phyloP scores from a whole-genome alignment of 129 eudicot species.

The Artemisia tridentata region DNA sequence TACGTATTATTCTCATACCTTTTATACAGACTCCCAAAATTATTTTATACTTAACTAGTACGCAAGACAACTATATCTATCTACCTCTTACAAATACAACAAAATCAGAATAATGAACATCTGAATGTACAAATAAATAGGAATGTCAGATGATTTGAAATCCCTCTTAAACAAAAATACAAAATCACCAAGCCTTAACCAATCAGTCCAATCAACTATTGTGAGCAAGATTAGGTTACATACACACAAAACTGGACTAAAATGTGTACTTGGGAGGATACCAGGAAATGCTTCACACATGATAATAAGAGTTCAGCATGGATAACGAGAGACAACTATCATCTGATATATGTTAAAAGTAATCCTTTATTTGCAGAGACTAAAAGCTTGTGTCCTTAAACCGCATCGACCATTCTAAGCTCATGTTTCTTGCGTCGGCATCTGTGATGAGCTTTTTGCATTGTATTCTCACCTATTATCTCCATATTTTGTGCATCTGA shows the following conservation, averaged over 20 bases:
- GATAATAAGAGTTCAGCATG: slow-evolving; percentile 1
- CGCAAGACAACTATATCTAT: not conserved
- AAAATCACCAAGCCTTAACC: not conserved
- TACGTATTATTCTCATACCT: no score
- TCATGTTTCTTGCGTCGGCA: slow-evolving; percentile 91
- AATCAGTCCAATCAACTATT: slow-evolving; percentile 12
- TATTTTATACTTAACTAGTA: no score
- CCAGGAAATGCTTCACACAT: not conserved
- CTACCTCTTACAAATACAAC: not conserved
- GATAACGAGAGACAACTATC: slow-evolving; percentile 4
- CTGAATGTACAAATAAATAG: slow-evolving; percentile 19
- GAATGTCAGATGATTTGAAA: not conserved
- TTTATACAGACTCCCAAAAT: no score
- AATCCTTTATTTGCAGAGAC: slow-evolving; percentile 17
- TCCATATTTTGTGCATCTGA: slow-evolving; percentile 52
- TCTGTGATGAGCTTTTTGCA: slow-evolving; percentile 87
- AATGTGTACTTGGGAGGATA: slow-evolving; percentile 8
- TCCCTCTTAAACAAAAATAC: not conserved
- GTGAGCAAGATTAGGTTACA: slow-evolving; percentile 20
- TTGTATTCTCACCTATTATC: slow-evolving; percentile 72
- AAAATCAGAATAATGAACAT: slow-evolving; percentile 2
- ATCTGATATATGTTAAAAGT: not conserved
- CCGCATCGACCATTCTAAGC: slow-evolving; percentile 66
- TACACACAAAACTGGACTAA: slow-evolving; percentile 17
- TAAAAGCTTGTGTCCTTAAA: slow-evolving; percentile 14